phyloP scores from a whole-genome alignment of 345 rosid genomes.

The Turritis glabra region DNA sequence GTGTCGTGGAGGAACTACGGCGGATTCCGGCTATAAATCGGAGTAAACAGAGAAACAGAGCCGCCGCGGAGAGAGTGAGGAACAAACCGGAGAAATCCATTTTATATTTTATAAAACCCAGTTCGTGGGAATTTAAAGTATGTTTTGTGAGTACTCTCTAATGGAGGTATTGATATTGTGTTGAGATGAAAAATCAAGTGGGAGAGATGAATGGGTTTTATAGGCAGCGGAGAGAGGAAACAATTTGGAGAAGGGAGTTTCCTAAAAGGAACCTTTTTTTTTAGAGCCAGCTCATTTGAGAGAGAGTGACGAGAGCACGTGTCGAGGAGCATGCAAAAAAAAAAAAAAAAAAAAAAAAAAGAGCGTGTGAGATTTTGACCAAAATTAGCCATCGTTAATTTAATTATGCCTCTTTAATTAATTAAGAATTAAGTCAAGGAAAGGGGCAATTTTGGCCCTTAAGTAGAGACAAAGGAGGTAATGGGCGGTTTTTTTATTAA shows the following conservation, averaged over 20 bases:
- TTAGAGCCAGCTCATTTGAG: conserved; percentile 33
- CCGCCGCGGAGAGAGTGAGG: conserved; percentile 32
- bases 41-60: conserved; percentile 43
- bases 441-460: conserved; percentile 43
- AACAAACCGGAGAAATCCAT: conserved; percentile 49
- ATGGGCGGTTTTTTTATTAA: not conserved
- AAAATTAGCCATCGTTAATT: conserved; percentile 22
- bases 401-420: not conserved
- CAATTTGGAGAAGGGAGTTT: conserved; percentile 22
- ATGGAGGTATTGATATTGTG: not conserved
- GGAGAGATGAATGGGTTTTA: conserved; percentile 31
- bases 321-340: conserved; percentile 37
- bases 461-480: conserved; percentile 40
- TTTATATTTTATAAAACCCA: not conserved
- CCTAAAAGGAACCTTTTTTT: conserved; percentile 31
- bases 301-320: conserved; percentile 42
- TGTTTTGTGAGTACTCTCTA: not conserved
- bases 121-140: not conserved
- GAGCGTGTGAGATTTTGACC: conserved; percentile 43
- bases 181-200: conserved; percentile 28
- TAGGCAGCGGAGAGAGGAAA: conserved; percentile 33
- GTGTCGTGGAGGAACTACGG: conserved; percentile 31
- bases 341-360: conserved; percentile 14
- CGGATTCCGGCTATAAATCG: conserved; percentile 27
- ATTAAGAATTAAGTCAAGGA: conserved; percentile 25